Evolutionary conservation across 2,329 filamentous ascomycete species (phyloP).

Genomic region (Cyclaneusma minus): DNA sequence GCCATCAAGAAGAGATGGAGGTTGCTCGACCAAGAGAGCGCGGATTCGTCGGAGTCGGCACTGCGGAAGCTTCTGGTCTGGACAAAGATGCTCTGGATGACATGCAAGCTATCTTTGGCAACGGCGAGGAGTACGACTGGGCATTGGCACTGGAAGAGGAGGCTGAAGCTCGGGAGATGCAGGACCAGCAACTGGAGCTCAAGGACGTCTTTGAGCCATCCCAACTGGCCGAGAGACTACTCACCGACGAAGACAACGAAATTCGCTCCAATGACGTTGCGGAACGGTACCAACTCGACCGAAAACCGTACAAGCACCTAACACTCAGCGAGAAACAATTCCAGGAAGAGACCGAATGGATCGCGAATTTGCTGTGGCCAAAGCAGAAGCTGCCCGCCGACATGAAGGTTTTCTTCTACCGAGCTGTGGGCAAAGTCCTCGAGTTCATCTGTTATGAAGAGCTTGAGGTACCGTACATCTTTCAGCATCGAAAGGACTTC

Average conservation of each 20-base stretch:
- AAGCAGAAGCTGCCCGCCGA: slow-evolving; percentile 60
- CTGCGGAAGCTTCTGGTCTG: slow-evolving; percentile 68
- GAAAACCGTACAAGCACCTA: slow-evolving; percentile 74
- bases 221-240: slow-evolving; percentile 80
- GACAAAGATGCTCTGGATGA: slow-evolving; percentile 90
- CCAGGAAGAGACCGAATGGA: slow-evolving; percentile 83
- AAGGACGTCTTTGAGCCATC: slow-evolving; percentile 98
- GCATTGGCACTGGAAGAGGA: slow-evolving; percentile 80
- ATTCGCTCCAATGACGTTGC: slow-evolving; percentile 84
- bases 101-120: slow-evolving; percentile 90
- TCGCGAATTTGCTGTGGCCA: slow-evolving; percentile 75
- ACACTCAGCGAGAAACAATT: slow-evolving; percentile 72
- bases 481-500: slow-evolving; percentile 96
- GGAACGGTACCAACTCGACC: slow-evolving; percentile 84
- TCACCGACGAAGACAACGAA: slow-evolving; percentile 87
- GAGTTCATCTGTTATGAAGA: slow-evolving; percentile 92
- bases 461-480: slow-evolving; percentile 93
- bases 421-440: slow-evolving; percentile 78
- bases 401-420: slow-evolving; percentile 68
- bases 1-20: slow-evolving; percentile 71
- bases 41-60: slow-evolving; percentile 47
- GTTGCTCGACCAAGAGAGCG: slow-evolving; percentile 67
- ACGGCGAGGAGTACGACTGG: slow-evolving; percentile 92
- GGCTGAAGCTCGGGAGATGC: slow-evolving; percentile 61
- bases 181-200: slow-evolving; percentile 75